phyloP scores from a whole-genome alignment of 768 basidiomycete genomes.

The Mycena pura region DNA sequence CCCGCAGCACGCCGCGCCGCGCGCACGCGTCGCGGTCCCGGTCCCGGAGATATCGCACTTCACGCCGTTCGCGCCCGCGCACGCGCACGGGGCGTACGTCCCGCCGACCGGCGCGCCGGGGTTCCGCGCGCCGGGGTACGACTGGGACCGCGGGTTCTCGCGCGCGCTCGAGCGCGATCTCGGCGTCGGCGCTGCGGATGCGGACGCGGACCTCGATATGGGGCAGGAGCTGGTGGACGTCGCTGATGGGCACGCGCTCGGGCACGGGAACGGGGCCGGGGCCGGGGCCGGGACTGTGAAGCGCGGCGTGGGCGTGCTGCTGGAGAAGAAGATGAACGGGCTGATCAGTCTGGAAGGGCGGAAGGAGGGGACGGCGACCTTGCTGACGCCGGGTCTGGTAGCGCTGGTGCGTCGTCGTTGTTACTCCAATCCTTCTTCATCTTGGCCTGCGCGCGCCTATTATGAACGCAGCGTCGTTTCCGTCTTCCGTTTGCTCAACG shows the following conservation, averaged over 20 bases:
- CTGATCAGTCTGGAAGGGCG: slow-evolving; percentile 61
- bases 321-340: slow-evolving; percentile 55
- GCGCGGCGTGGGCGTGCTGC: slow-evolving; percentile 48
- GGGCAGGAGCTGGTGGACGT: slow-evolving; percentile 10
- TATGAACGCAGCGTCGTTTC: too few species aligned
- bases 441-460: neutral
- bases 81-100: slow-evolving; percentile 46
- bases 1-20: slow-evolving; percentile 1
- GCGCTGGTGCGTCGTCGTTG: slow-evolving; percentile 60
- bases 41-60: slow-evolving; percentile 25
- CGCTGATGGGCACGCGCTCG: neutral
- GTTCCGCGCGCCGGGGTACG: slow-evolving; percentile 58
- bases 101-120: slow-evolving; percentile 77
- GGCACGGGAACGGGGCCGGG: slow-evolving; percentile 28
- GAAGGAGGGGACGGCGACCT: slow-evolving; percentile 56
- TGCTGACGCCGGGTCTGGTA: slow-evolving; percentile 62
- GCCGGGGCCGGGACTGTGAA: slow-evolving; percentile 19
- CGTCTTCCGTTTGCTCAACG: neutral
- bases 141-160: slow-evolving; percentile 75
- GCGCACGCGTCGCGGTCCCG: neutral
- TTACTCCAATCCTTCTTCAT: slow-evolving; percentile 7
- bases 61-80: slow-evolving; percentile 53
- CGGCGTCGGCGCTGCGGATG: slow-evolving; percentile 18
- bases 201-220: slow-evolving; percentile 14
- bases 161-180: slow-evolving; percentile 52